Evolutionary conservation across 768 basidiomycete genomes (phyloP).

Genomic region (Suillus subaureus): DNA sequence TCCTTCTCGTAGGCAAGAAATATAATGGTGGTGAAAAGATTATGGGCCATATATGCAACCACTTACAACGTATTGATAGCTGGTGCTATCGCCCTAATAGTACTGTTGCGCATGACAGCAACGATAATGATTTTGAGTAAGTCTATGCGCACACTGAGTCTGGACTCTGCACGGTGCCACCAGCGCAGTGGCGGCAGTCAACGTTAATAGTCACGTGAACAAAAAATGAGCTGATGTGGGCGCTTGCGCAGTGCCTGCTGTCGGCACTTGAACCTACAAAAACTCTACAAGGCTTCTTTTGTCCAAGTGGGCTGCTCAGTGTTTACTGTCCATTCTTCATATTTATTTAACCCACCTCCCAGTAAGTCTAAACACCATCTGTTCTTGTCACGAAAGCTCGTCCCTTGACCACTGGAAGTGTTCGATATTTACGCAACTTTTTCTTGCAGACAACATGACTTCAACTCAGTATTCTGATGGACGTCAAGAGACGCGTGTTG

Average conservation of each 20-base stretch:
- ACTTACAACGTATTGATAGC: neutral
- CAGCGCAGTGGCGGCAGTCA: no score
- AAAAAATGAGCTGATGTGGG: no score
- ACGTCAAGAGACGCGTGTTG: slow-evolving; percentile 67
- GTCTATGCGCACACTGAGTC: no score
- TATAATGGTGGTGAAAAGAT: neutral
- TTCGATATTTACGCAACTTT: slow-evolving; percentile 4
- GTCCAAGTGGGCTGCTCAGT: neutral
- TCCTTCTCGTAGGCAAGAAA: neutral
- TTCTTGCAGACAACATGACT: slow-evolving; percentile 3
- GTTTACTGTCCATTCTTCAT: neutral
- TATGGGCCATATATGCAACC: neutral
- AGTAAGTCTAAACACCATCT: neutral
- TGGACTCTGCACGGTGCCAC: no score
- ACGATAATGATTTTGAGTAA: no score
- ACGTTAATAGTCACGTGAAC: no score
- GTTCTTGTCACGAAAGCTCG: neutral
- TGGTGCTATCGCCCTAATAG: neutral
- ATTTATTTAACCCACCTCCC: neutral
- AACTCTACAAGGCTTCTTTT: neutral
- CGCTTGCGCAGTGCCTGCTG: no score
- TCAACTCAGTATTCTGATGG: slow-evolving; percentile 49
- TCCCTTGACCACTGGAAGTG: neutral
- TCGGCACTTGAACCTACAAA: neutral
- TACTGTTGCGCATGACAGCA: no score